Base-by-base conservation (phyloP, 2,329 filamentous ascomycete genomes). In the Claviceps purpurea region DNA sequence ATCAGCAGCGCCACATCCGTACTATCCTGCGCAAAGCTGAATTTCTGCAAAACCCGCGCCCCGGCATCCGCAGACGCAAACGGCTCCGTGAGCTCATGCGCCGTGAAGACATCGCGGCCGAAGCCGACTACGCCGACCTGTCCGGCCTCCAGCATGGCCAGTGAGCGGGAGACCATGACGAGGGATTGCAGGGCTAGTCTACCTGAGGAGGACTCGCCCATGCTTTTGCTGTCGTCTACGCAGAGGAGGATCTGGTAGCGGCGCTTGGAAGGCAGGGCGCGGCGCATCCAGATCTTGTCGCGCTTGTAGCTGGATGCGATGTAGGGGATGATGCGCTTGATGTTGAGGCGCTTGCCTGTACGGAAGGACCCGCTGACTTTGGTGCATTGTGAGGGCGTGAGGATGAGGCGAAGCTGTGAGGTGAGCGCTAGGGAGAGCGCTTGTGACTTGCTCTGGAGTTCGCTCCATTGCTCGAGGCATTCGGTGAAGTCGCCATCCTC, bases 261-360 rank as follows among this genome's bases (percentile, higher is more conserved):
- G 42, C 94, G 85, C 70, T 97, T 97, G 40, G 85, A 91, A 1
- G 94, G 94, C 49, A 95, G 82, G 38, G 82, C 85, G 52, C 94
- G 83, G 14, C 94, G 86, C 85, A 98, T 95, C 93, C 93, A 99
- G 70, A 99, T 99, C 76, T 98, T 98, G 78, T 99, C 93, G 55
- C 93, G 87, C 75, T 96, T 97, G 77, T 96, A 98, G 64, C 87
- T 85, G 0, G 90, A 97, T 1, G 94, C 93, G 60, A 99, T 97
- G 71, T 98, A 99, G 0, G 94, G 93, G 62, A 99, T 98, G 70
- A 99, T 98, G 60, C 91, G 89, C 70, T 97, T 97, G 74, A 99
- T 95, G 70, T 97, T 98, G 61, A 99, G 87, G 0, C 93, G 85
- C 68, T 99, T 98, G 56, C 93, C 93, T 0, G 93, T 98, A 59